phyloP scores from a whole-genome alignment of 176 grass and related monocot species.

The Bolboschoenus planiculmis region DNA sequence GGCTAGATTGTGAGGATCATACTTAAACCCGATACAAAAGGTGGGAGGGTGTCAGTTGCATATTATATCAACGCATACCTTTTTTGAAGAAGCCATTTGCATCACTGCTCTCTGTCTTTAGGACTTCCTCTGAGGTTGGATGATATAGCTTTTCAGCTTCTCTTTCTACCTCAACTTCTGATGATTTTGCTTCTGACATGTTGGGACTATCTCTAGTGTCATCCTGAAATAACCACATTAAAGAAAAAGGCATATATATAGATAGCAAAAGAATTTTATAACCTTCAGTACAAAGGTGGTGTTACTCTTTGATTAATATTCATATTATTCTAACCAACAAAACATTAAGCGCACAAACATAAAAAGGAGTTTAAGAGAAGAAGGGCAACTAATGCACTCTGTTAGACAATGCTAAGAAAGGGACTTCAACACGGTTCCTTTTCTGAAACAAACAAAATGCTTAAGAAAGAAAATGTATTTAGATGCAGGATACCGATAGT shows the following conservation, averaged over 20 bases:
- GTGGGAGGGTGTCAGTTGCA: neutral
- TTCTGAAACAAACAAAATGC: constrained; percentile 3
- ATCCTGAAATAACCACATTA: constrained; percentile 26
- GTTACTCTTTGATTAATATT: constrained; percentile 6
- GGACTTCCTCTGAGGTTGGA: constrained; percentile 13
- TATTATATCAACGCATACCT: constrained; percentile 14
- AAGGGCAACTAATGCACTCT: neutral
- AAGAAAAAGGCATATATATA: neutral
- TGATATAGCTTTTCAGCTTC: constrained; percentile 14
- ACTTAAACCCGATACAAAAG: neutral
- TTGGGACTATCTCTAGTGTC: constrained; percentile 16
- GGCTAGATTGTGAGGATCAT: neutral
- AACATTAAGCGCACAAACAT: constrained; percentile 11
- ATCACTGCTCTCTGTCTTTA: constrained; percentile 4
- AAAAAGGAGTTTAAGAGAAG: constrained; percentile 11
- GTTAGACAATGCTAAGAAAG: neutral
- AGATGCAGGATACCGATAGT: constrained; percentile 50
- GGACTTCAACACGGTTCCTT: neutral
- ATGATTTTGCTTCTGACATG: constrained; percentile 15
- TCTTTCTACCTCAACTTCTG: constrained; percentile 8
- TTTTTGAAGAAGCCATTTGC: constrained; percentile 24
- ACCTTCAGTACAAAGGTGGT: neutral
- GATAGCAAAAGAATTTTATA: neutral
- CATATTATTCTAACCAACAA: neutral
- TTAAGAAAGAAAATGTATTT: constrained; percentile 19